A percentile compares a stretch with the other conserved stretches of the same genome.
Evolutionary conservation across 2,329 filamentous ascomycete genomes (phyloP).

Genomic region (Monilinia fructicola): DNA sequence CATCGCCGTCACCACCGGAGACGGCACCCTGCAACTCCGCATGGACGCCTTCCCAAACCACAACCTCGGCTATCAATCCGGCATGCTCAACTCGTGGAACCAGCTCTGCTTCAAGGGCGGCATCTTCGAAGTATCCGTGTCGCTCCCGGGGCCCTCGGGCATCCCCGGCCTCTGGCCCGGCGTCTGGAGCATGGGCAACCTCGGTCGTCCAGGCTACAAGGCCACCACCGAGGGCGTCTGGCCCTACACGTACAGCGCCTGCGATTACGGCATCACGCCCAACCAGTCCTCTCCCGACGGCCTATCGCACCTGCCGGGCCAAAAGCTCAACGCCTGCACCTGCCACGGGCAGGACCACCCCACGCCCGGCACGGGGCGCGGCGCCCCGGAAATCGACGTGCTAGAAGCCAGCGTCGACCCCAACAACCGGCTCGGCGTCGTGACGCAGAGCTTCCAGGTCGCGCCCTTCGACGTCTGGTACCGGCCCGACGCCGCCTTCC

Average conservation of each 20-base stretch:
- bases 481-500: slow-evolving; percentile 53
- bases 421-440: slow-evolving; percentile 41
- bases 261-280: slow-evolving; percentile 65
- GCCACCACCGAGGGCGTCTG: slow-evolving; percentile 54
- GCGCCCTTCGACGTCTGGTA: slow-evolving; percentile 47
- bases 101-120: slow-evolving; percentile 56
- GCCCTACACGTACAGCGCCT: slow-evolving; percentile 55
- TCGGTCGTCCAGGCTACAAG: slow-evolving; percentile 52
- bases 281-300: slow-evolving; percentile 68
- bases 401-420: slow-evolving; percentile 57
- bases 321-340: slow-evolving; percentile 65
- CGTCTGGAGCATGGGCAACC: slow-evolving; percentile 55
- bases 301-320: slow-evolving; percentile 64
- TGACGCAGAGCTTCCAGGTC: slow-evolving; percentile 43
- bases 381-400: slow-evolving; percentile 69
- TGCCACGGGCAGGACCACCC: slow-evolving; percentile 65
- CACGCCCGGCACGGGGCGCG: slow-evolving; percentile 60
- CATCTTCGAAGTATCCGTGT: slow-evolving; percentile 52
- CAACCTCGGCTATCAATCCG: slow-evolving; percentile 48
- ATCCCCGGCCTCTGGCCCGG: slow-evolving; percentile 53
- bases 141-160: slow-evolving; percentile 51
- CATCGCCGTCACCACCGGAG: slow-evolving; percentile 51
- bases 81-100: slow-evolving; percentile 55
- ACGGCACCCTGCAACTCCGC: slow-evolving; percentile 48
- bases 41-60: slow-evolving; percentile 50